Conservation (phyloP, 176 grass and related monocot species). For the Aegilops tauschii region DNA sequence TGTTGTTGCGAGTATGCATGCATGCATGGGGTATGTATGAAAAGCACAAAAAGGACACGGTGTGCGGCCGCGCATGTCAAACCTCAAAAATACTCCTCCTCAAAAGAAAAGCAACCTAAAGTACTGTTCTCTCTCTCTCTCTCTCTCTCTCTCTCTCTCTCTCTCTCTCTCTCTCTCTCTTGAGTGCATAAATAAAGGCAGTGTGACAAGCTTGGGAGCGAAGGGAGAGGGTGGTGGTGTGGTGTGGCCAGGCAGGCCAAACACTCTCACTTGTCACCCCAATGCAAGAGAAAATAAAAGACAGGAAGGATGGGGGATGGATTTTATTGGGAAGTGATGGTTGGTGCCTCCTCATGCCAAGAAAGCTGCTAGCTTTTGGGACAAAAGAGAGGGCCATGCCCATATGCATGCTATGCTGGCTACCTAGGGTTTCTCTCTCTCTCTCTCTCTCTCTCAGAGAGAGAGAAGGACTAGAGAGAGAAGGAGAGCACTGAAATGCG, state of each 20-base stretch:
- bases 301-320: neutral
- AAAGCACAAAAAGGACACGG: conserved; percentile 48
- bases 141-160: no score
- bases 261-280: conserved; percentile 57
- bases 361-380: conserved; percentile 45
- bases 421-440: conserved; percentile 29
- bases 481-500: conserved; percentile 39
- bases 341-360: conserved; percentile 60
- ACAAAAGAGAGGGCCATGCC: conserved; percentile 31
- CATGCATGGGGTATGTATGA: conserved; percentile 18
- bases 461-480: neutral
- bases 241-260: conserved; percentile 27
- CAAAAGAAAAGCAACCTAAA: conserved; percentile 25
- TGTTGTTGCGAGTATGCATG: conserved; percentile 2
- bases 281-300: conserved; percentile 15
- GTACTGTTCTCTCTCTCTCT: no score
- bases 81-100: conserved; percentile 41
- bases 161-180: neutral
- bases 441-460: neutral
- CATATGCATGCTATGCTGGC: conserved; percentile 18
- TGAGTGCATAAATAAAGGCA: conserved; percentile 39
- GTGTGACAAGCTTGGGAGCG: conserved; percentile 55
- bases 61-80: conserved; percentile 34
- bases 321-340: conserved; percentile 63
- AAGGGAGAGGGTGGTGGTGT: conserved; percentile 22